Base-by-base conservation (phyloP, 495 filamentous ascomycete species). In the Geoglossum glabrum region DNA sequence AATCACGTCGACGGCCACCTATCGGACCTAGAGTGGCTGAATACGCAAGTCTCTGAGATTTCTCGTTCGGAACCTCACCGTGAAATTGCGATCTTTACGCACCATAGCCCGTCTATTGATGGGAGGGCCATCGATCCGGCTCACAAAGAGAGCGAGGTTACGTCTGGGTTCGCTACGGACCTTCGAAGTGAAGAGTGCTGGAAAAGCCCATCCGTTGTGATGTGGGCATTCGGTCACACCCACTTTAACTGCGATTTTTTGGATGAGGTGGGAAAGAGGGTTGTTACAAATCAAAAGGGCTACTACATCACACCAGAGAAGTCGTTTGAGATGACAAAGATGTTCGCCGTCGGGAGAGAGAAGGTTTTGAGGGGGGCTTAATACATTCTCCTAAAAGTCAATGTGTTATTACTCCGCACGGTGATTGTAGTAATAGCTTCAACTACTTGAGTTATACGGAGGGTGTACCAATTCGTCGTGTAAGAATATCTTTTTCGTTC, bases 201-300 rank as follows among this genome's bases (percentile, higher is more conserved):
- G 70, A 66, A 56, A 26, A 72, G 68, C 31, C 50, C 55, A 5
- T 61, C 60, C 1, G 77, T 80, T 4, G 66, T 65, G 45, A n/a
- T 78, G 8, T 78, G 75, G 76, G 77, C 71, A 13, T 81, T 76
- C 65, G 76, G 76, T 0, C 76, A 80, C 61, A 80, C 77, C 9
- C 77, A 81, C 65, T 76, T 67, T 61, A 78, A 76, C 59, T 72
- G 67, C 60, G 68, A 72, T 59, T 76, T 72, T 58, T 55, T 52
- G 9, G 65, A 70, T 6, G 46, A 21, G 57, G 28, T 17, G 21
- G 28, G 49, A 15, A 60, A 55, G 33, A 40, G 52, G 54, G 57
- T 64, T 0, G 34, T 62, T 6, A 26, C 57, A 13, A 64, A 64
- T 40, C 57, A 64, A 50, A 57, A 52, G 38, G 62, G 62, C 19